Base-by-base conservation (phyloP, 1,284 basidiomycete genomes). In the Apiotrichum gamsii region DNA sequence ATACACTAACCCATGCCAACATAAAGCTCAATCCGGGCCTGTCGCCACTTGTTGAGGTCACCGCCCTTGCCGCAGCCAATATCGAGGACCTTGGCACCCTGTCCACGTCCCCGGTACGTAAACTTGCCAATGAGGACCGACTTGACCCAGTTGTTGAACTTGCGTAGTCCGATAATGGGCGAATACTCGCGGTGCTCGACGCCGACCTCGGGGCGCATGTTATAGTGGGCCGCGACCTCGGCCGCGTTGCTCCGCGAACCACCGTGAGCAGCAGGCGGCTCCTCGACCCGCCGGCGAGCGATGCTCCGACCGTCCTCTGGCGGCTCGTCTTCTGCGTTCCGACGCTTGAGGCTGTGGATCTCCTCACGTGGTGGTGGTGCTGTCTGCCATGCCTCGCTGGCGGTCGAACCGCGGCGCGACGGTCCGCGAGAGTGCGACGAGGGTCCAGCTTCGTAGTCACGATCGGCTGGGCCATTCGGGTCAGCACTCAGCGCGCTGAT, bases 81-180 rank as follows among this genome's bases (percentile, higher is more conserved):
- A 67, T 99, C 95, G 24, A 99, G 78, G 19, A 98, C 87, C 62
- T 85, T 87, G 70, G 76, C 49, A 65, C 69, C 51, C 11, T 51
- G 48, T 43, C 53, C 37, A 13, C 50, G 51, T 21, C 24, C 44
- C 13, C 63, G 46, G 57, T 54, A 50, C 24, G 63, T 56, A 66
- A 89, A 94, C 44, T 84, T 85, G 8, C 85, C 84, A 61, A 97
- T 94, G 52, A 96, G 78, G 10, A 95, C 89, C 13, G 88, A 90
- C 72, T 97, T 97, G 61, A 96, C 84, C 93, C 95, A 99, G 74
- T 99, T 98, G 75, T 99, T 99, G 76, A 97, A 98, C 68, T 82
- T 88, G 72, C 94, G 93, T 47, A 99, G 78, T 19, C 90, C 91
- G 49, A 96, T 90, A 64, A 98, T 99, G 28, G 91, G 90, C 6